Evolutionary conservation across 1,284 basidiomycete species (phyloP), one percentile per base, ranked within the genome.

Genomic region (Ustilago esculenta): DNA sequence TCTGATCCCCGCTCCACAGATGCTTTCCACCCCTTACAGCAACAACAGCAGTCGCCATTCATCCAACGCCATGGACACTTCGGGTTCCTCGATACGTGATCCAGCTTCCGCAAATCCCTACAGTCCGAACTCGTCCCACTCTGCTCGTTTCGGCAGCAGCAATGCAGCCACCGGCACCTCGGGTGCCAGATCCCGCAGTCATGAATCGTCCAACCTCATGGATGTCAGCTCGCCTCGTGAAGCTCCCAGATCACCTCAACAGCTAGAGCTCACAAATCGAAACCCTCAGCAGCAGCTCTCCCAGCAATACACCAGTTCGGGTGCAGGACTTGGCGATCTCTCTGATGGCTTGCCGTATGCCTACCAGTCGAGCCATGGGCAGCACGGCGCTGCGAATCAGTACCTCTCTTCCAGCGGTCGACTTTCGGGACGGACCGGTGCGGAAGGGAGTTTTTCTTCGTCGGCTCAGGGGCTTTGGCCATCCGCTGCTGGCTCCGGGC

Each of bases 51-150:
- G 61, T 40, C 68, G 61, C 5, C 68, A 61, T 30, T 71, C 68
- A 4, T 66, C 68, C 20, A 69, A 69, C 21, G 61, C 68, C 17
- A 71, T 71, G 66, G 66, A 69, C 44, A 69, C 58, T 9, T 71
- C 61, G 15, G 50, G 46, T 40, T 66, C 68, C 9, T 65, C 68
- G 32, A 56, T 54, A 50, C 61, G 55, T 8, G 61, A 65, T 12
- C 24, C 49, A 17, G 49, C 53, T 17, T 33, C 45, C 21, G 25
- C 29, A 3, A 61, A 61, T 34, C 48, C 56, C 6, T 71, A 71
- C 36, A 71, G 61, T n/a, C 68, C 68, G 34, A 71, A 65, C 48
- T 45, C 52, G 5, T 48, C 48, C 6, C 44, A 52, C 21, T 54
- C 58, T 7, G 43, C 52, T 21, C 68, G 68, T 14, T 71, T 65